These are phyloP conservation scores for Trametes hirsuta DNA, from an alignment of 1,284 basidiomycete species.

Conservation along the genomic window DNA sequence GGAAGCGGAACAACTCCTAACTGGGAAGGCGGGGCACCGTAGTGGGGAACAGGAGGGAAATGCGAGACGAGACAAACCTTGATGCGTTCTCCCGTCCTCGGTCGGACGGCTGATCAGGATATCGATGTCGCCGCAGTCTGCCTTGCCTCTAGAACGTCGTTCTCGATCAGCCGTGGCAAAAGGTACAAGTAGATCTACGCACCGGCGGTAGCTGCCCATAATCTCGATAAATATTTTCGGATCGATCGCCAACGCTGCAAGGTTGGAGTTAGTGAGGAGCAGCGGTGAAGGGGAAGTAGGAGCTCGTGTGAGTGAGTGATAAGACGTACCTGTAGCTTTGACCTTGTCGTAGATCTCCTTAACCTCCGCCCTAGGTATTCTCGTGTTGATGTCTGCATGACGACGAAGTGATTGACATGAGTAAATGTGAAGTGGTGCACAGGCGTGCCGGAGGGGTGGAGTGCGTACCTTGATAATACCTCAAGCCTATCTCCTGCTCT, in stretches of 20 bases:
- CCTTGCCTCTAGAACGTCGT: slow-evolving; percentile 55
- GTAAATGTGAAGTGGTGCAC: background rate
- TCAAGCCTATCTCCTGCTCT: slow-evolving; percentile 76
- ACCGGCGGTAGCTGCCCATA: slow-evolving; percentile 91
- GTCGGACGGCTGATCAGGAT: slow-evolving; percentile 81
- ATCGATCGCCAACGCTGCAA: slow-evolving; percentile 70
- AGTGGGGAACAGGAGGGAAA: background rate
- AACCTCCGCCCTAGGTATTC: slow-evolving; percentile 88
- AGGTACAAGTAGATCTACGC: background rate
- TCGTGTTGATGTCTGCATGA: slow-evolving; percentile 67
- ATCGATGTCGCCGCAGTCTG: slow-evolving; percentile 88
- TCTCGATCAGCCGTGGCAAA: background rate
- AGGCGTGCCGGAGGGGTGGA: no score
- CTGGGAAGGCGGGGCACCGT: background rate
- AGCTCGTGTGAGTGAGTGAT: background rate
- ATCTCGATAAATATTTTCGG: slow-evolving; percentile 75
- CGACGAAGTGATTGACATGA: background rate
- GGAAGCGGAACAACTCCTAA: background rate
- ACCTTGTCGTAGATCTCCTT: slow-evolving; percentile 73
- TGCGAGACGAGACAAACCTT: slow-evolving; percentile 45
- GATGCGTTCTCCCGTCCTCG: slow-evolving; percentile 73
- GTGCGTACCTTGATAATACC: slow-evolving; percentile 72
- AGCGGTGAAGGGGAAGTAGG: background rate
- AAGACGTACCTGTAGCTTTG: slow-evolving; percentile 60
- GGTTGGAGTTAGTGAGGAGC: background rate